Conservation (phyloP, 768 basidiomycete species). For the Lactarius quietus region DNA sequence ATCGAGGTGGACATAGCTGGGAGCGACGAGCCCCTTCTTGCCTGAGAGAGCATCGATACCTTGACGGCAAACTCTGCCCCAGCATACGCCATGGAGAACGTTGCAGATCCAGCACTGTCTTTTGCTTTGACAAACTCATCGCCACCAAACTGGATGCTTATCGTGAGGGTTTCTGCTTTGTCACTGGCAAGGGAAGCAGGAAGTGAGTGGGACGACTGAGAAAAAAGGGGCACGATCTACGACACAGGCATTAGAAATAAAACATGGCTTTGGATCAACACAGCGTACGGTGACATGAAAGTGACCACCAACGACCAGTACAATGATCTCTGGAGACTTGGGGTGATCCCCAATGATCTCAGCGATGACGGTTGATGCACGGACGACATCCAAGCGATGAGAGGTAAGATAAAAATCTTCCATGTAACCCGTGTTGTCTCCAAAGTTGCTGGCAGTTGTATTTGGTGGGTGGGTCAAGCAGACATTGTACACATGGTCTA, state of each 20-base stretch:
- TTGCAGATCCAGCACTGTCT: slow-evolving; percentile 88
- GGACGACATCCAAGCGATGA: slow-evolving; percentile 94
- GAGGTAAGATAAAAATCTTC: no score
- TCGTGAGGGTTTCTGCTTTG: slow-evolving; percentile 56
- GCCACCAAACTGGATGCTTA: slow-evolving; percentile 93
- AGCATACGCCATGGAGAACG: slow-evolving; percentile 95
- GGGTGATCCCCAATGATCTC: slow-evolving; percentile 66
- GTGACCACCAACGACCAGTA: slow-evolving; percentile 95
- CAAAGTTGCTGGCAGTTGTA: no score
- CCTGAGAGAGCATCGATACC: slow-evolving; percentile 82
- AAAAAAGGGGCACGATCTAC: slow-evolving; percentile 90
- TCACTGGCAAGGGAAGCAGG: slow-evolving; percentile 51
- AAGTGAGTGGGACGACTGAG: slow-evolving; percentile 79
- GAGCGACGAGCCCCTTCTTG: slow-evolving; percentile 85
- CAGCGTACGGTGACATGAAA: slow-evolving; percentile 77
- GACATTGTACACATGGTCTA: no score
- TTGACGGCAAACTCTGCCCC: slow-evolving; percentile 87
- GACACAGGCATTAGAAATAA: neutral
- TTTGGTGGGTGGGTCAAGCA: no score
- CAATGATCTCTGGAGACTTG: slow-evolving; percentile 57
- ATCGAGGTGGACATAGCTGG: no score
- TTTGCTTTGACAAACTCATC: slow-evolving; percentile 99
- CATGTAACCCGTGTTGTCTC: no score
- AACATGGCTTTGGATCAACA: no score
- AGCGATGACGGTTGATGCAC: slow-evolving; percentile 93